Evolutionary conservation across 2,329 filamentous ascomycete genomes (phyloP).

Genomic region (Colletotrichum sp.): DNA sequence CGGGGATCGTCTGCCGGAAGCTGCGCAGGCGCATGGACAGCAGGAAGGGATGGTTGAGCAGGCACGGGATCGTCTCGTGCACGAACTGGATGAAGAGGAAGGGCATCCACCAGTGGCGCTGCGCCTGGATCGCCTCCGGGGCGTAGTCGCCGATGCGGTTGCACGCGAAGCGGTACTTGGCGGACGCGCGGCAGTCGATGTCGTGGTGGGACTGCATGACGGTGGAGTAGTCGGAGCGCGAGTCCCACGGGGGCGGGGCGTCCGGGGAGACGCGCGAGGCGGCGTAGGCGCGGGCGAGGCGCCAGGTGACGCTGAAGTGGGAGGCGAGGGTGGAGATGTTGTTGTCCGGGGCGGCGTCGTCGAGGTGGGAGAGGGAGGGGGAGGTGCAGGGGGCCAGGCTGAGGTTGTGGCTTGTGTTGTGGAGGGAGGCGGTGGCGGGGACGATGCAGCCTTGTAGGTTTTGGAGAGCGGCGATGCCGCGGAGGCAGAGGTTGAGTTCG

Average conservation of each 20-base stretch:
- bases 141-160: slow-evolving; percentile 49
- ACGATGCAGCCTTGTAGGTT: slow-evolving; percentile 41
- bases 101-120: slow-evolving; percentile 57
- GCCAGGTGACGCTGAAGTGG: slow-evolving; percentile 51
- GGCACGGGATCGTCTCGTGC: slow-evolving; percentile 56
- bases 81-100: slow-evolving; percentile 58
- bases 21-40: slow-evolving; percentile 57
- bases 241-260: slow-evolving; percentile 45
- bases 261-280: slow-evolving; percentile 47
- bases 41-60: slow-evolving; percentile 59
- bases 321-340: slow-evolving; percentile 51
- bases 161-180: slow-evolving; percentile 54
- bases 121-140: slow-evolving; percentile 43
- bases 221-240: slow-evolving; percentile 56
- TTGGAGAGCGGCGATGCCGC: slow-evolving; percentile 46
- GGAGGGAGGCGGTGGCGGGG: not conserved
- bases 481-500: slow-evolving; percentile 37
- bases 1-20: slow-evolving; percentile 55
- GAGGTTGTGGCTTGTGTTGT: not conserved
- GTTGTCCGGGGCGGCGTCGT: slow-evolving; percentile 22
- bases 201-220: slow-evolving; percentile 56
- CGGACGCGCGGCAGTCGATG: slow-evolving; percentile 54
- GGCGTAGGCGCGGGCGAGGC: slow-evolving; percentile 51
- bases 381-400: not conserved
- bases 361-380: not conserved